phyloP scores from a whole-genome alignment of 2,329 filamentous ascomycete species.

The Diaporthe citrichinensis region DNA sequence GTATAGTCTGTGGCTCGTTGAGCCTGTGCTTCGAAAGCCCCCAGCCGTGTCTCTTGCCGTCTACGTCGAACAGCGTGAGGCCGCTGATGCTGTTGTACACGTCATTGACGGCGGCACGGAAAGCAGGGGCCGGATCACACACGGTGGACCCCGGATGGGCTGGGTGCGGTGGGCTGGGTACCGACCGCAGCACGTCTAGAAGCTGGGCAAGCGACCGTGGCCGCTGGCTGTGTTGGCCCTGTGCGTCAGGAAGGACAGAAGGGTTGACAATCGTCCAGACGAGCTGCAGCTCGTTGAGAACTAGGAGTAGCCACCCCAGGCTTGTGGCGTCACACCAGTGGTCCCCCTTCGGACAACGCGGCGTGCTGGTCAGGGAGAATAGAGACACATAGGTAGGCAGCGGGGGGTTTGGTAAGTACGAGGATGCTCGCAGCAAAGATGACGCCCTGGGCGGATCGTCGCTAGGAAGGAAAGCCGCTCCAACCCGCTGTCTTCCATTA shows the following conservation, averaged over 20 bases:
- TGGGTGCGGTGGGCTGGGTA: constrained; percentile 60
- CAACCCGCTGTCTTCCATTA: neutral
- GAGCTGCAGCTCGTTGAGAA: constrained; percentile 62
- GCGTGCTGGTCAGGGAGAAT: constrained; percentile 53
- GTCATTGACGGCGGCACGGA: constrained; percentile 63
- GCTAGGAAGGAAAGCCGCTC: neutral
- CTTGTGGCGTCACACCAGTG: constrained; percentile 67
- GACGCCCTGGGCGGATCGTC: neutral
- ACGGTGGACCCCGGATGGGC: constrained; percentile 56
- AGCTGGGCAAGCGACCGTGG: constrained; percentile 61
- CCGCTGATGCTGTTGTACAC: constrained; percentile 66
- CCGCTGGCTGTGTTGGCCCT: constrained; percentile 40
- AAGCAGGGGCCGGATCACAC: constrained; percentile 64
- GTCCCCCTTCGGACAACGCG: constrained; percentile 65
- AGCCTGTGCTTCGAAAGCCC: constrained; percentile 58
- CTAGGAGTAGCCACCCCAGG: constrained; percentile 68
- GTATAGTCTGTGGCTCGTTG: constrained; percentile 53
- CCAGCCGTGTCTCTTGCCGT: constrained; percentile 64
- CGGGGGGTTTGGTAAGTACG: neutral
- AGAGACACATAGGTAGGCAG: constrained; percentile 35
- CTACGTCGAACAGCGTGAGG: constrained; percentile 63
- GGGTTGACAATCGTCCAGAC: constrained; percentile 57
- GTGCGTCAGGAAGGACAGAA: constrained; percentile 41
- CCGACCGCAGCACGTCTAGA: constrained; percentile 57
- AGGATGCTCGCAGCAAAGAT: neutral